These are phyloP conservation scores for Chrysanthemum makinoi DNA, from an alignment of 129 eudicot genomes.

Conservation along the genomic window DNA sequence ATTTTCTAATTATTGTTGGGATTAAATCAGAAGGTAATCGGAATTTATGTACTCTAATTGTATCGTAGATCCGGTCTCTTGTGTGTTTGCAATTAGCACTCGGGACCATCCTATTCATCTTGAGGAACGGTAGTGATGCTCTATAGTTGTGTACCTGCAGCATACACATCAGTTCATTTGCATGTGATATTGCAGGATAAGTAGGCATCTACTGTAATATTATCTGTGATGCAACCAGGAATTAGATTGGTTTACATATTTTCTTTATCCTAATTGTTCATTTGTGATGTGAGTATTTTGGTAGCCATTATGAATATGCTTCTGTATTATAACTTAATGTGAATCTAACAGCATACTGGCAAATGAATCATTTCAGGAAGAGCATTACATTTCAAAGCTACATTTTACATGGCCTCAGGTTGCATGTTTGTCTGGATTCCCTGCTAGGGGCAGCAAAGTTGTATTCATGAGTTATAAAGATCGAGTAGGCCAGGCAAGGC, in stretches of 20 bases:
- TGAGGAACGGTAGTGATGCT: slow-evolving; percentile 42
- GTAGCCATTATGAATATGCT: background rate
- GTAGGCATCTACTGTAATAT: background rate
- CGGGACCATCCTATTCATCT: slow-evolving; percentile 98
- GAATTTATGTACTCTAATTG: background rate
- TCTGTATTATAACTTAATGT: slow-evolving; percentile 8
- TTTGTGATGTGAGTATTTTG: slow-evolving; percentile 7
- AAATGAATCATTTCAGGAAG: slow-evolving; percentile 57
- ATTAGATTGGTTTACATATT: slow-evolving; percentile 3
- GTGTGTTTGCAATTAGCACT: slow-evolving; percentile 88
- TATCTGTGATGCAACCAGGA: slow-evolving; percentile 7
- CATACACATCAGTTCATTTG: no score
- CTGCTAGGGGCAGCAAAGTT: slow-evolving; percentile 73
- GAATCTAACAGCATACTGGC: slow-evolving; percentile 17
- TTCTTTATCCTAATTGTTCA: background rate
- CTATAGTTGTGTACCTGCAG: background rate
- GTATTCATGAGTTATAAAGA: slow-evolving; percentile 68
- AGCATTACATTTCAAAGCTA: slow-evolving; percentile 70
- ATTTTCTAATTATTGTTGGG: background rate
- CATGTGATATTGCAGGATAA: no score
- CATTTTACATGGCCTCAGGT: slow-evolving; percentile 88
- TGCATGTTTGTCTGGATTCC: slow-evolving; percentile 66
- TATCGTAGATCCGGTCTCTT: slow-evolving; percentile 65
- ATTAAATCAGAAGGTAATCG: slow-evolving; percentile 16
- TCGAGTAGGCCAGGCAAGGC: slow-evolving; percentile 57